These are phyloP conservation scores for Phlebiopsis gigantea DNA, from an alignment of 768 basidiomycete species.

Conservation along the genomic window DNA sequence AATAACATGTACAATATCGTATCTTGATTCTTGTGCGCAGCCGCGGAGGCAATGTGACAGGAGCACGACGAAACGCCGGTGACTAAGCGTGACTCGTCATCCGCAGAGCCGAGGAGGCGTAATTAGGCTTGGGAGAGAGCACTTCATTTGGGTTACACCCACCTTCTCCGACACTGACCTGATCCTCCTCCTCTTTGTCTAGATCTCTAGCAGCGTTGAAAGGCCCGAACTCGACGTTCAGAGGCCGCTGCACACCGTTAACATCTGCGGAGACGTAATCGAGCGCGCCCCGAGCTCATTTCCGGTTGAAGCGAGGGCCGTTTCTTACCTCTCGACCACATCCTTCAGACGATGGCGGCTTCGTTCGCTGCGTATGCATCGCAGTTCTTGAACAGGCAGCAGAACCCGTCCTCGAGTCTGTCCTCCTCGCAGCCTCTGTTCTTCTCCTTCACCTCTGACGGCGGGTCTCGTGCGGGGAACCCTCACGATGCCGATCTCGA, in stretches of 20 bases:
- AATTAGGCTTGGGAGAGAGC: not conserved
- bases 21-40: not conserved
- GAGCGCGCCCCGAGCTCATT: slow-evolving; percentile 6
- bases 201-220: not conserved
- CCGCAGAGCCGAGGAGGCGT: slow-evolving; percentile 1
- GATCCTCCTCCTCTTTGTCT: not conserved
- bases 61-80: not conserved
- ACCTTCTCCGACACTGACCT: not conserved
- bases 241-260: not conserved
- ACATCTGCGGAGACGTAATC: slow-evolving; percentile 11
- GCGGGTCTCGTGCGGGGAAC: slow-evolving; percentile 50
- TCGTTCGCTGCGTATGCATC: slow-evolving; percentile 82
- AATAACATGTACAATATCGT: not conserved
- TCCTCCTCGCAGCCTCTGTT: slow-evolving; percentile 75
- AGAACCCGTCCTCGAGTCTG: slow-evolving; percentile 40
- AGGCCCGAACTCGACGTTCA: not conserved
- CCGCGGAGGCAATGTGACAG: not conserved
- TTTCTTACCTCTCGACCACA: slow-evolving; percentile 1
- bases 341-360: slow-evolving; percentile 39
- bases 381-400: slow-evolving; percentile 67
- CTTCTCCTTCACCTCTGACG: slow-evolving; percentile 82
- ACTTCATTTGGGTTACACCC: slow-evolving; percentile 1
- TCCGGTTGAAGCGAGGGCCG: not conserved
- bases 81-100: not conserved
- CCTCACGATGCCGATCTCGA: slow-evolving; percentile 50